Evolutionary conservation across 1,284 basidiomycete genomes (phyloP), one percentile per base, ranked within the genome.

Genomic region (Moesziomyces sp.): DNA sequence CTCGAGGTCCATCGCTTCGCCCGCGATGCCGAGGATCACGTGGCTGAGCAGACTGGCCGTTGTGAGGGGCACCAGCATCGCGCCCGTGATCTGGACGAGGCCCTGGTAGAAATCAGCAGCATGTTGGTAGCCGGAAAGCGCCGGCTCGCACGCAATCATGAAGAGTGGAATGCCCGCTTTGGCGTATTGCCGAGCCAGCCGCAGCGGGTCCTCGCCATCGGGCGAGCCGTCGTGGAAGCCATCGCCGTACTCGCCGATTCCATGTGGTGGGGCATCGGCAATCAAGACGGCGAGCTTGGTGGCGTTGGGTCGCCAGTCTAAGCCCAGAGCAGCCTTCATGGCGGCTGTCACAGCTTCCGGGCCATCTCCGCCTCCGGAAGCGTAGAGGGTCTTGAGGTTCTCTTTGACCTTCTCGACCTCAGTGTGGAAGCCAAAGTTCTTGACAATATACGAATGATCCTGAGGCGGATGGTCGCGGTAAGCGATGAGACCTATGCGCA

Each of bases 1-100:
- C 81, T 99, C 97, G 92, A 99, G 74, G 84, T 99, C 96, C 79
- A 99, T 91, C 79, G 98, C 97, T 86, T 99, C 96, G 24, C 98
- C 88, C 30, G 98, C 96, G 77, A 93, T 93, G 23, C 94, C 96
- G 56, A 97, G 93, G 72, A 99, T 99, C 38, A 96, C 97, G 83
- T 97, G 94, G n/a, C 95, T 91, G 46, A 99, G 89, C 26, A 98
- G 89, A 83, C 94, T 92, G 30, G 96, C 97, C 16, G 94, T 98
- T 5, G 95, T 97, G 46, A 99, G 88, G 1, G 96, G 97, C 7
- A 99, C 89, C 91, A 98, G 76, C 76, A 98, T 89, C 28, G 94
- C 95, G 86, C 92, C 77, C 0, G 82, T 84, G 67, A 84, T 77
- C 34, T 64, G 61, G 11, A 84, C 81, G 2, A 84, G 60, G 23